Conservation (phyloP, 306 rosid genomes). For the Begonia loranthoides region DNA sequence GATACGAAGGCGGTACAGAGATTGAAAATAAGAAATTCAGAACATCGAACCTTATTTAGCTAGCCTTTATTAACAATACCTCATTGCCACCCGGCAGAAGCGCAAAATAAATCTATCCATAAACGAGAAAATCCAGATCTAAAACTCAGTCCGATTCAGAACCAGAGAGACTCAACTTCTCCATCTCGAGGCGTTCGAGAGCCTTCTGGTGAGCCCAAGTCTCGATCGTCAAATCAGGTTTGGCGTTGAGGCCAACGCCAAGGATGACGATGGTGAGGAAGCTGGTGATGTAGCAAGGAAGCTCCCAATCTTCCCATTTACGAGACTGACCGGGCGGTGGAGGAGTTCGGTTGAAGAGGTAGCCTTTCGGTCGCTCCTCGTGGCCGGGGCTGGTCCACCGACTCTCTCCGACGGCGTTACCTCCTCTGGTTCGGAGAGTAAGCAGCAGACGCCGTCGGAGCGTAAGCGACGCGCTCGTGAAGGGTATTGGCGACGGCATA, state of each 20-base stretch:
- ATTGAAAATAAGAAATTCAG: too few relatives aligned
- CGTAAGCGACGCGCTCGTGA: constrained; percentile 39
- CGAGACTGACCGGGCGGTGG: constrained; percentile 66
- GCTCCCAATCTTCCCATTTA: constrained; percentile 98
- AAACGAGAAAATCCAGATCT: too few relatives aligned
- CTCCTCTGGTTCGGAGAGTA: constrained; percentile 59
- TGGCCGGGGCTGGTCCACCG: constrained; percentile 80
- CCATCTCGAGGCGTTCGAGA: constrained; percentile 80
- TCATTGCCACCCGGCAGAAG: too few relatives aligned
- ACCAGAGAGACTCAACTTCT: constrained; percentile 20
- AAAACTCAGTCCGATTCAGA: constrained; percentile 16
- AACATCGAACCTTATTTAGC: too few relatives aligned
- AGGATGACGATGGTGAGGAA: constrained; percentile 95
- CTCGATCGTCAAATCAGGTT: constrained; percentile 96
- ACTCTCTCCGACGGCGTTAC: constrained; percentile 40
- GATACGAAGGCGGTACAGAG: too few relatives aligned
- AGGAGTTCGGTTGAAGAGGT: constrained; percentile 69
- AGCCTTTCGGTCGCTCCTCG: constrained; percentile 78
- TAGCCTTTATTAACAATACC: too few relatives aligned
- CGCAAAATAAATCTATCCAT: too few relatives aligned
- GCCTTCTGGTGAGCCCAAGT: constrained; percentile 99
- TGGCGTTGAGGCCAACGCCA: constrained; percentile 96
- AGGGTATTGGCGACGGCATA: constrained; percentile 35
- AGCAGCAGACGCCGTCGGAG: constrained; percentile 66
- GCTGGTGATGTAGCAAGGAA: constrained; percentile 95